Evolutionary conservation across 2,329 filamentous ascomycete species (phyloP).

Genomic region (Daldinia eschscholtzii): DNA sequence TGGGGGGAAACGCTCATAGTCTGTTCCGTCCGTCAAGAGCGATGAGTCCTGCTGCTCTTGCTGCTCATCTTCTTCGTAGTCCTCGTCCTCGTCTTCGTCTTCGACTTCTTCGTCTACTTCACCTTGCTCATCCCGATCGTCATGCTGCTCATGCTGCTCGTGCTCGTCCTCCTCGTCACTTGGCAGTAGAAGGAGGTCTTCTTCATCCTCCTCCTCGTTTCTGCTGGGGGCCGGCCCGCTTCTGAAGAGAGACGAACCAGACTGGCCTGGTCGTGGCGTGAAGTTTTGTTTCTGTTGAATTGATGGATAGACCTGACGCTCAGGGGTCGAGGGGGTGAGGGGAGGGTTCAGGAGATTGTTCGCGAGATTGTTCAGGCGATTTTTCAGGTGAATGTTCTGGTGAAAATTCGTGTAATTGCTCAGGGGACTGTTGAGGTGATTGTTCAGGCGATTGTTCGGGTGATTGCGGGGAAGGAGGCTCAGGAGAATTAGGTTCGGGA

Average conservation of each 20-base stretch:
- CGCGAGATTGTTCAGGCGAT: neutral
- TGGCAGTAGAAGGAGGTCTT: conserved; percentile 32
- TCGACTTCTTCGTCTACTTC: neutral
- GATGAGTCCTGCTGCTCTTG: conserved; percentile 48
- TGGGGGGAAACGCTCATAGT: conserved; percentile 56
- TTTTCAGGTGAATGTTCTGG: neutral
- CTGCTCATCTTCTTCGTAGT: neutral
- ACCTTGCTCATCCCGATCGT: neutral
- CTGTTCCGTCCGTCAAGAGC: conserved; percentile 56
- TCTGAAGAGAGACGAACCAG: conserved; percentile 56
- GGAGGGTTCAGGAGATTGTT: conserved; percentile 16
- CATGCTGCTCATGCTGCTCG: neutral
- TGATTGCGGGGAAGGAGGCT: conserved; percentile 30
- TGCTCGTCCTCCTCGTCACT: conserved; percentile 28
- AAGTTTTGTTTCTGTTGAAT: conserved; percentile 64
- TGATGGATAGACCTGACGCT: conserved; percentile 52
- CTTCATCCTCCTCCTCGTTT: conserved; percentile 26
- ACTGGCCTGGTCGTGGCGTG: conserved; percentile 58
- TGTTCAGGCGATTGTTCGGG: conserved; percentile 6
- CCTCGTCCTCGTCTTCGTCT: neutral
- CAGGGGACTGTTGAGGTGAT: neutral
- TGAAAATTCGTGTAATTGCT: neutral
- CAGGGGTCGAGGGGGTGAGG: conserved; percentile 51
- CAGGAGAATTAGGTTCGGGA: conserved; percentile 17
- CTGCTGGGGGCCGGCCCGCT: conserved; percentile 48